Evolutionary conservation across 371 early-diverging fungal species (phyloP), one percentile per base, ranked within the genome.

Genomic region (Mucor saturninus): DNA sequence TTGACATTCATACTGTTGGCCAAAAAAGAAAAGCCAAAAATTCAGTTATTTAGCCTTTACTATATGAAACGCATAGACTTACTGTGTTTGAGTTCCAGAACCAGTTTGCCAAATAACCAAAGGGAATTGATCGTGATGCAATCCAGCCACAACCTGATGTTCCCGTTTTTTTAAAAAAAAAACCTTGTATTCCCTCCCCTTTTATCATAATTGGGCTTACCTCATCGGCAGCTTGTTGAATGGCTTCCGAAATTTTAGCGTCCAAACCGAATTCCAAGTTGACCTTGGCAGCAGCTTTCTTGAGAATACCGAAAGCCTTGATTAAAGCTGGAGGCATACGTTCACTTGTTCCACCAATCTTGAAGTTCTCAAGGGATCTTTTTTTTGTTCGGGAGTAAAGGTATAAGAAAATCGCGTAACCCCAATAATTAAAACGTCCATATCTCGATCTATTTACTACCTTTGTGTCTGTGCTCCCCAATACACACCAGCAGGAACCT

Each of bases 381-480:
- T 26, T 26, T 29, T 21, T 21, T 21, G 21, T 21, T 21, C 21
- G 21, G 21, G 21, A 21, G 21, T 21, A 21, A 21, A 21, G 21
- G 21, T 21, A 21, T 21, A 21, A 21, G 21, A 21, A 21, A 21
- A 21, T 21, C 21, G 21, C 21, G 21, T 21, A 21, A 21, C 21
- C 21, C 21, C 21, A 21, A 21, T 5, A 4, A 53, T 35, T 7
- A 31, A 14, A 28, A 11, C 21, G 8, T 49, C 45, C 1, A 4
- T 9, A 54, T 15, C 35, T 6, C 37, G 39, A 0, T 35, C 45
- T 15, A 29, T 45, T 54, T 39, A 30, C 13, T 73, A 87, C 85
- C 95, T 86, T 73, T 93, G 93, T 8, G 95, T 95, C 74, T 95
- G 95, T 46, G 93, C 93, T 55, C 95, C 95, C 87, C 91, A 95